Evolutionary conservation across 2,329 filamentous ascomycete species (phyloP), one percentile per base, ranked within the genome.

Genomic region (Arthroderma uncinatum): DNA sequence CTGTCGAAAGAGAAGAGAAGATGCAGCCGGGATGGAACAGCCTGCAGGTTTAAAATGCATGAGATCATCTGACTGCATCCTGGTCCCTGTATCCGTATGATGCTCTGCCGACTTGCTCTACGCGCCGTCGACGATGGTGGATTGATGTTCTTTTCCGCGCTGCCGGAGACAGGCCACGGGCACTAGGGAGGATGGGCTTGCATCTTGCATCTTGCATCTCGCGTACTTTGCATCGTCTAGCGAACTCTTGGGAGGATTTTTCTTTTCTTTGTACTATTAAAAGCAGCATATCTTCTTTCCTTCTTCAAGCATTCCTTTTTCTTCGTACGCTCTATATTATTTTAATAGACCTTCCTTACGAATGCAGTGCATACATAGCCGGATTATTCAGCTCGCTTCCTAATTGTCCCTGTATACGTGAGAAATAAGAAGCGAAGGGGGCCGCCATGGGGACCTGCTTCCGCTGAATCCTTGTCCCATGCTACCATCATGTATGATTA

Each of bases 401-500:
- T 3, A 7, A 30, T 30, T 30, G 28, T 30, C 28, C 28, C 28
- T 30, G 28, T 30, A 30, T 30, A 30, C 3, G 28, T 30, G 8
- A 10, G 9, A 36, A 12, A 36, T 36, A 9, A 12, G 34, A 14
- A 9, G 34, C 3, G 12, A 36, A 36, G 3, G 34, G 34, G 34
- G 12, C 34, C 34, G 4, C 39, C 39, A 42, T 42, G 39, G 39
- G 34, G 37, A 28, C 56, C 56, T 50, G 52, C 56, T 58, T 54
- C 56, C 52, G 52, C 42, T 33, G n/a, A 55, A 58, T 52, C 57
- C 57, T 53, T 55, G 57, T 53, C 44, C 44, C 44, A 42, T 42
- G 39, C 39, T 42, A 19, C 39, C 19, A 19, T 2, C 9, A 42
- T 42, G 39, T 42, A 42, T 42, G 39, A 42, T 42, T 42, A 42